These are phyloP conservation scores for Quercus variabilis DNA, from an alignment of 306 rosid species.

Conservation along the genomic window DNA sequence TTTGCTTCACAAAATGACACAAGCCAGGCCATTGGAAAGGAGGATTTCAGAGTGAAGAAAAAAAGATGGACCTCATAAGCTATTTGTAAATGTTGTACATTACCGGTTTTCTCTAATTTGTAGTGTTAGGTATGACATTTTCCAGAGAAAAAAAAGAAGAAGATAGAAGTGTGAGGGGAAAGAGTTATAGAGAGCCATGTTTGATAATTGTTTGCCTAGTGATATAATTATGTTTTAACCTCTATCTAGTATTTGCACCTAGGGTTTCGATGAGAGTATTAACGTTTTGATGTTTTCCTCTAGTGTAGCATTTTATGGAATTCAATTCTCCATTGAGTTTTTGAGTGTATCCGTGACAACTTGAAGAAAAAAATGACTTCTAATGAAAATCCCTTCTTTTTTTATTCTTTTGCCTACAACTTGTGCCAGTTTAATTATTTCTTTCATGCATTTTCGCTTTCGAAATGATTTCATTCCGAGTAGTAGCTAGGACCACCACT, in stretches of 20 bases:
- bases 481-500: slow-evolving; percentile 62
- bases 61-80: slow-evolving; percentile 27
- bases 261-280: slow-evolving; percentile 10
- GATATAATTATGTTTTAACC: slow-evolving; percentile 22
- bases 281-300: slow-evolving; percentile 11
- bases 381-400: background rate
- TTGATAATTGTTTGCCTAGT: slow-evolving; percentile 25
- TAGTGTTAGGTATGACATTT: slow-evolving; percentile 39
- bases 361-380: background rate
- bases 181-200: background rate
- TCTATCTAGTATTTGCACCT: background rate
- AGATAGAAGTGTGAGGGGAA: background rate
- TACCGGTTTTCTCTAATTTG: slow-evolving; percentile 33
- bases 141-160: slow-evolving; percentile 11
- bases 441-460: slow-evolving; percentile 53
- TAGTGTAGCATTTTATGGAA: background rate
- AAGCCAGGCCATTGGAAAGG: slow-evolving; percentile 15
- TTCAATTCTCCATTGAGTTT: background rate
- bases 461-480: slow-evolving; percentile 66
- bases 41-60: slow-evolving; percentile 31
- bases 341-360: slow-evolving; percentile 1
- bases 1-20: slow-evolving; percentile 18
- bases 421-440: slow-evolving; percentile 27
- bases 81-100: slow-evolving; percentile 44
- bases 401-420: slow-evolving; percentile 11